phyloP scores from a whole-genome alignment of 2,329 filamentous ascomycete species.

The Paracamarosporium sp. region DNA sequence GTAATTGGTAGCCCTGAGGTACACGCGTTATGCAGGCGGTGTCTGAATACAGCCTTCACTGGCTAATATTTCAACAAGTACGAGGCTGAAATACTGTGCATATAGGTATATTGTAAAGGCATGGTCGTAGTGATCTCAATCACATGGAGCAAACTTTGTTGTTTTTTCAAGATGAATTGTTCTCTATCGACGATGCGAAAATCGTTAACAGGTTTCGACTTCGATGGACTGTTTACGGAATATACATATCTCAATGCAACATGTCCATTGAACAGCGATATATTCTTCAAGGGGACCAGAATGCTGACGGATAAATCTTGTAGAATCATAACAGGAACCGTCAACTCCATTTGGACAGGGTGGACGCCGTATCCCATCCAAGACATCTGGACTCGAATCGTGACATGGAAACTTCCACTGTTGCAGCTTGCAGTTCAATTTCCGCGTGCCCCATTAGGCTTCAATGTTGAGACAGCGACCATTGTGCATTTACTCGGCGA shows the following conservation, averaged over 20 bases:
- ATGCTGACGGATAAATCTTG: conserved; percentile 21
- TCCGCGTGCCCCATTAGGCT: conserved; percentile 23
- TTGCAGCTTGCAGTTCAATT: conserved; percentile 24
- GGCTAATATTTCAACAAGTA: not conserved
- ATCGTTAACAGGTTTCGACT: conserved; percentile 23
- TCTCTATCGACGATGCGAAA: conserved; percentile 17
- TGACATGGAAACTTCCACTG: conserved; percentile 26
- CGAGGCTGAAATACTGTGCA: not conserved
- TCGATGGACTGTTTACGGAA: conserved; percentile 14
- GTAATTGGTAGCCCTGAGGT: conserved; percentile 11
- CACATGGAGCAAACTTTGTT: not conserved
- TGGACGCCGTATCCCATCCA: conserved; percentile 23
- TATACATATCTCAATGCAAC: conserved; percentile 17
- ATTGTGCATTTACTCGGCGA: conserved; percentile 26
- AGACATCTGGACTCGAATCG: conserved; percentile 22
- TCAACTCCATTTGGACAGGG: conserved; percentile 18
- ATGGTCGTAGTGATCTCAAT: not conserved
- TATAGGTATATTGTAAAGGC: not conserved
- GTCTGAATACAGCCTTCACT: not conserved
- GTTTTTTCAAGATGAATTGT: conserved; percentile 17
- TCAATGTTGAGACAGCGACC: conserved; percentile 17
- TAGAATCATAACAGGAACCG: conserved; percentile 16
- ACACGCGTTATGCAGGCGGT: not conserved
- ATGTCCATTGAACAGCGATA: conserved; percentile 18
- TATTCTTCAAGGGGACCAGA: conserved; percentile 21